Base-by-base conservation (phyloP, 306 rosid species). In the Alnus glutinosa region DNA sequence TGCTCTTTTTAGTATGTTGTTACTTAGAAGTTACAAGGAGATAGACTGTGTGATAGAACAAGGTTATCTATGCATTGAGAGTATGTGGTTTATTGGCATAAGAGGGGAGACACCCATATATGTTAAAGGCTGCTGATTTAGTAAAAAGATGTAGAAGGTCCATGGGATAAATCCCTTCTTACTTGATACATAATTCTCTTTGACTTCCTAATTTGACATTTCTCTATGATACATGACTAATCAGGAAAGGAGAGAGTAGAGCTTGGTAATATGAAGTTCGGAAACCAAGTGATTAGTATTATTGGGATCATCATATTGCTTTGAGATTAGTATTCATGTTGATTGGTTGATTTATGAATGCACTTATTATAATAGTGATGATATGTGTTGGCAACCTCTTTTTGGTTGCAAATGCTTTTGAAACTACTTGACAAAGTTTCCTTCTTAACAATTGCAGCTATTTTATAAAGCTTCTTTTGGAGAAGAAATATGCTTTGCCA, bases 401-500 rank as follows among this genome's bases (percentile, higher is more conserved):
- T 5, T 57, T 3, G 46, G 6, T 30, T 15, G 64, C 46, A 75
- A 66, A 44, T 63, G 36, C 74, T 55, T 75, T 68, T n/a, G 69
- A 73, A 75, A 58, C 71, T 82, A n/a, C 69, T 71, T 64, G 58
- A 47, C 79, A 61, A 36, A 81, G 34, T 75, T 83, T 57, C 39
- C 42, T 75, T 52, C 73, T 44, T 55, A 49, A 82, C 55, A 50
- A 58, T 79, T 90, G 88, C 94, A 92, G 99, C 86, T 93, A 93
- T 84, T 95, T 93, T 84, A 93, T 93, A 54, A 95, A 93, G 91
- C 94, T 95, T 84, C 88, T 95, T 64, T 73, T 95, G 87, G 99
- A 95, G 91, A 95, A 95, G 84, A 93, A 91, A 74, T 92, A 93
- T 82, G 97, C 98, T 44, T 87, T 95, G 90, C 98, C 97, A 14